Conservation (phyloP, 2,329 filamentous ascomycete species). For the Aulographum hederae region DNA sequence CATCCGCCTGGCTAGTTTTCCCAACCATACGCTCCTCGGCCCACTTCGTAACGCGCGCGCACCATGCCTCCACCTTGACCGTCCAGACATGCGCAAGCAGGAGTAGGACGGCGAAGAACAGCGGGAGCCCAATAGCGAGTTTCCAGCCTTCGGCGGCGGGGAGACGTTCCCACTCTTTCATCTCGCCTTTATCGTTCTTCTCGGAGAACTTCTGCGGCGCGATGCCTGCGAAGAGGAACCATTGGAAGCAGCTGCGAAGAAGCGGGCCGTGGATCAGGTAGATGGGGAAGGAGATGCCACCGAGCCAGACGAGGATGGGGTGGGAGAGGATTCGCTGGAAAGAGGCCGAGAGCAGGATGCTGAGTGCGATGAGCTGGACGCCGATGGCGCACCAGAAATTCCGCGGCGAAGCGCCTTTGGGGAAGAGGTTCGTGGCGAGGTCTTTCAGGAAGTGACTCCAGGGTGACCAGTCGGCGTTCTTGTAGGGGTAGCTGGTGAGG, state of each 20-base stretch:
- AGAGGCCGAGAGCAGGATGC: conserved; percentile 30
- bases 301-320: conserved; percentile 32
- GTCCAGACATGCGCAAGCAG: conserved; percentile 3
- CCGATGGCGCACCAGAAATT: conserved; percentile 30
- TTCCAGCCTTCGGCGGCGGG: neutral
- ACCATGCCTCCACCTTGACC: conserved; percentile 3
- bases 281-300: conserved; percentile 36
- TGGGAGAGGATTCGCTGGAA: conserved; percentile 31
- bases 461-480: conserved; percentile 28
- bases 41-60: conserved; percentile 3
- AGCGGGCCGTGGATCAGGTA: conserved; percentile 36
- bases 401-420: conserved; percentile 22
- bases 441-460: conserved; percentile 29
- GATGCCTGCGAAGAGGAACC: conserved; percentile 33
- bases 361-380: conserved; percentile 29
- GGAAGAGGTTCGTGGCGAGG: conserved; percentile 26
- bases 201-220: conserved; percentile 22
- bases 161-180: conserved; percentile 8
- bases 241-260: conserved; percentile 30
- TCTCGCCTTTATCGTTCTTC: conserved; percentile 21
- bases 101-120: conserved; percentile 1
- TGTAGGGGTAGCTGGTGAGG: conserved; percentile 30
- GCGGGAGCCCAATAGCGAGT: conserved; percentile 1
- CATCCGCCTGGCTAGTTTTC: no score
- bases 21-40: conserved; percentile 4